Conservation (phyloP, 2,329 filamentous ascomycete genomes). For the Parastagonospora avenae region DNA sequence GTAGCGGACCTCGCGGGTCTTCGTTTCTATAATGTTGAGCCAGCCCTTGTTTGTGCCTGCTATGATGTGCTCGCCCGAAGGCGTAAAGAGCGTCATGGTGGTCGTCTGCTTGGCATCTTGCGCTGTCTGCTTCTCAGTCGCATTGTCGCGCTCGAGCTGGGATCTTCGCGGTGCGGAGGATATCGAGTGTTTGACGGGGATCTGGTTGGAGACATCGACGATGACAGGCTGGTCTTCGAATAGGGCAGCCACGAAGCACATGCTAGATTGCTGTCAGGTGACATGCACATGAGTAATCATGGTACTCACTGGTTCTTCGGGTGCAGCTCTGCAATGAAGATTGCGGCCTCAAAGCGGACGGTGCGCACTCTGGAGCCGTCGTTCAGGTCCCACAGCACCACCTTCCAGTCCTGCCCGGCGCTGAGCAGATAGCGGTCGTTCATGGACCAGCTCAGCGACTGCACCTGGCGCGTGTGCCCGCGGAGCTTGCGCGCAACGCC, state of each 20-base stretch:
- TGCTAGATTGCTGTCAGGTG: constrained; percentile 54
- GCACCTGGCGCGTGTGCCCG: constrained; percentile 91
- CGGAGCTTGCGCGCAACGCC: constrained; percentile 92
- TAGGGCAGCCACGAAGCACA: constrained; percentile 85
- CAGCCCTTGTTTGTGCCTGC: constrained; percentile 94
- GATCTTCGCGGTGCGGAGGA: constrained; percentile 81
- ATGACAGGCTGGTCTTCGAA: constrained; percentile 93
- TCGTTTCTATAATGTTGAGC: constrained; percentile 90
- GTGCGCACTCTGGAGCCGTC: constrained; percentile 75
- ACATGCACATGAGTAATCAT: background rate
- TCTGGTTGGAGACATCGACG: constrained; percentile 75
- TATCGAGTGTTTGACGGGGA: constrained; percentile 75
- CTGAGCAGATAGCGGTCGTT: constrained; percentile 91
- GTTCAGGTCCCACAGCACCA: constrained; percentile 90
- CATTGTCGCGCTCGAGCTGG: constrained; percentile 70
- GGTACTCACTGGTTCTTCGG: constrained; percentile 78
- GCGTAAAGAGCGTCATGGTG: constrained; percentile 87
- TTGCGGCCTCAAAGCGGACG: constrained; percentile 87
- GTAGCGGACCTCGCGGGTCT: constrained; percentile 81
- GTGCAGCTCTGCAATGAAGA: constrained; percentile 95
- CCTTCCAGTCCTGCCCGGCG: constrained; percentile 95
- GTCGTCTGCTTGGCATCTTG: constrained; percentile 95
- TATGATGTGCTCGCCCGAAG: constrained; percentile 84
- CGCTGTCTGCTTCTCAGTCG: constrained; percentile 82
- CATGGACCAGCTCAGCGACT: constrained; percentile 92